These are phyloP conservation scores for Cardamine occulta DNA, from an alignment of 345 rosid genomes.

Conservation along the genomic window DNA sequence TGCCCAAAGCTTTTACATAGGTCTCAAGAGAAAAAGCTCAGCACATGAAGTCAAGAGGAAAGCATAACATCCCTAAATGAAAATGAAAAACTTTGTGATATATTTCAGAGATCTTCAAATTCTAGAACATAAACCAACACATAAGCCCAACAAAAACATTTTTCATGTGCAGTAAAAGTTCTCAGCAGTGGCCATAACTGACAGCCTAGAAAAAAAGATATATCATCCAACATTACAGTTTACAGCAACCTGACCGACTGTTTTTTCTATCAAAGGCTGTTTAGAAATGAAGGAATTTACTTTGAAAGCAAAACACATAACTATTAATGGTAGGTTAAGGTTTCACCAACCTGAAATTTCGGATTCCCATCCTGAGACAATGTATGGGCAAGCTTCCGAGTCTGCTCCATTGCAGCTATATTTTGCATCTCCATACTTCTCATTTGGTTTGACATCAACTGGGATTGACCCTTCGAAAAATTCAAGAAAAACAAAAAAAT, in stretches of 20 bases:
- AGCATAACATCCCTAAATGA: background rate
- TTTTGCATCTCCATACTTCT: slow-evolving; percentile 63
- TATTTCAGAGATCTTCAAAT: background rate
- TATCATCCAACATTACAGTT: slow-evolving; percentile 21
- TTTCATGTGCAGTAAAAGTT: slow-evolving; percentile 13
- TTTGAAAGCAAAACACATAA: slow-evolving; percentile 11
- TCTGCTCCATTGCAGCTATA: slow-evolving; percentile 95
- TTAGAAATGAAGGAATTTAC: slow-evolving; percentile 10
- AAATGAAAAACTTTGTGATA: background rate
- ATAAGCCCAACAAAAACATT: slow-evolving; percentile 15
- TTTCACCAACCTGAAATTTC: slow-evolving; percentile 82
- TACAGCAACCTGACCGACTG: slow-evolving; percentile 4
- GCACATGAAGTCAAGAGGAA: slow-evolving; percentile 3
- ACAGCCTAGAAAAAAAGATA: slow-evolving; percentile 21
- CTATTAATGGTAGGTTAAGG: slow-evolving; percentile 2
- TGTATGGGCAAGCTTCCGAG: slow-evolving; percentile 93
- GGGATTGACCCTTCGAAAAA: slow-evolving; percentile 66
- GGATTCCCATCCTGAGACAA: slow-evolving; percentile 89
- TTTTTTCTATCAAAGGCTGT: slow-evolving; percentile 10
- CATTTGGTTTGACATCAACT: slow-evolving; percentile 69
- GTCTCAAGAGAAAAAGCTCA: slow-evolving; percentile 26
- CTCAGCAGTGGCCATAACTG: slow-evolving; percentile 23
- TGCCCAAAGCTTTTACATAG: slow-evolving; percentile 16
- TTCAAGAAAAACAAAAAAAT: slow-evolving; percentile 22
- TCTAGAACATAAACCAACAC: slow-evolving; percentile 14